A percentile compares a stretch with the other conserved stretches of the same genome.
Conservation (phyloP, 306 rosid genomes). For the Vigna nakashimae region DNA sequence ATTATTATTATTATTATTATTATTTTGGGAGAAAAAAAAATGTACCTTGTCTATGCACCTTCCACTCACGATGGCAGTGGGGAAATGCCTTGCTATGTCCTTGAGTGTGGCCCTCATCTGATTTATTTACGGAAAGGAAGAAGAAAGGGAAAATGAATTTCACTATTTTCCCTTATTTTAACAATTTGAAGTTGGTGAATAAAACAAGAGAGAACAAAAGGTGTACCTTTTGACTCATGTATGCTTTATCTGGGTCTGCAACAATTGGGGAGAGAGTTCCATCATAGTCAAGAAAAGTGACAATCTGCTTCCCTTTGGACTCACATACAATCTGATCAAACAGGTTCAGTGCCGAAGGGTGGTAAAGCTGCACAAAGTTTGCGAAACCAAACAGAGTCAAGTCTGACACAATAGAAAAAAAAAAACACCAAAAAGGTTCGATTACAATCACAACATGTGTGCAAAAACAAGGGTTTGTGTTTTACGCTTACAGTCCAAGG, state of each 20-base stretch:
- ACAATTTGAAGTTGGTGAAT: background rate
- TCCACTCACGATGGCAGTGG: constrained; percentile 96
- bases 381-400: constrained; percentile 13
- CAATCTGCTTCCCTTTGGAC: constrained; percentile 72
- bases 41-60: constrained; percentile 84
- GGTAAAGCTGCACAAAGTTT: constrained; percentile 55
- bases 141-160: background rate
- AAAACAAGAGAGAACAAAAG: background rate
- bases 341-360: constrained; percentile 81
- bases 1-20: background rate
- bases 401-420: background rate
- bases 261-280: constrained; percentile 98
- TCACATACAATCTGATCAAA: constrained; percentile 65
- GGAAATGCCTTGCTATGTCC: constrained; percentile 70
- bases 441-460: background rate
- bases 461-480: background rate
- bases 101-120: constrained; percentile 88
- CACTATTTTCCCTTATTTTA: too few species aligned
- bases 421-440: background rate
- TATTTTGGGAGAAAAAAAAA: constrained; percentile 31
- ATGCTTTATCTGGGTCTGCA: constrained; percentile 88
- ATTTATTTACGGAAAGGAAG: background rate
- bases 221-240: constrained; percentile 78
- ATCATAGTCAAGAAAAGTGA: constrained; percentile 86
- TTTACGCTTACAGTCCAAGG: constrained; percentile 67